Conservation (phyloP, 805 yeast genomes). For the Yueomyces sp. region DNA sequence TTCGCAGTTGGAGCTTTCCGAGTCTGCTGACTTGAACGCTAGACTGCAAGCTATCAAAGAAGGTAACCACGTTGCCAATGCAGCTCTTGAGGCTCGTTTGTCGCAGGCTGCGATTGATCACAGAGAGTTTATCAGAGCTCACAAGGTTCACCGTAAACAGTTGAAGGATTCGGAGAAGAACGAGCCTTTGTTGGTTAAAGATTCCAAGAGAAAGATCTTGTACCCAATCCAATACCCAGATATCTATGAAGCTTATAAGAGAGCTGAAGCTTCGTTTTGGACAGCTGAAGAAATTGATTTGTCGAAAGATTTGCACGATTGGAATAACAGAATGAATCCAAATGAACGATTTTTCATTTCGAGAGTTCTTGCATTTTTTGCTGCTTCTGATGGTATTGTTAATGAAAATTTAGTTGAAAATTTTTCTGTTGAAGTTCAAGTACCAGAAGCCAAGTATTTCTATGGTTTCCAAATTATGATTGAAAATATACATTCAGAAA, state of each 20-base stretch:
- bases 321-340: constrained; percentile 80
- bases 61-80: constrained; percentile 4
- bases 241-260: constrained; percentile 97
- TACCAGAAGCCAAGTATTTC: constrained; percentile 96
- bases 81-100: constrained; percentile 10
- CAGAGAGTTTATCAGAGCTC: constrained; percentile 41
- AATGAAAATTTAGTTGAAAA: constrained; percentile 96
- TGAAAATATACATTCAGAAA: constrained; percentile 97
- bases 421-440: constrained; percentile 91
- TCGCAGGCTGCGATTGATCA: constrained; percentile 30
- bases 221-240: constrained; percentile 96
- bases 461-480: constrained; percentile 99
- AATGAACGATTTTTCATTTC: constrained; percentile 89
- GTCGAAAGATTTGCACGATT: constrained; percentile 80
- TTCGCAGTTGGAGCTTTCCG: constrained; percentile 33
- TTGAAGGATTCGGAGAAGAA: constrained; percentile 67
- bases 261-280: constrained; percentile 99
- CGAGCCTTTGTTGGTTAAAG: constrained; percentile 80
- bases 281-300: constrained; percentile 97
- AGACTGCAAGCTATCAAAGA: constrained; percentile 31
- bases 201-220: constrained; percentile 76
- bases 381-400: constrained; percentile 97
- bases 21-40: constrained; percentile 28
- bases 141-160: constrained; percentile 56
- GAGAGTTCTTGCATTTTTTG: constrained; percentile 93